These are phyloP conservation scores for Xylaria sp. DNA, from an alignment of 2,329 filamentous ascomycete species.

Conservation along the genomic window DNA sequence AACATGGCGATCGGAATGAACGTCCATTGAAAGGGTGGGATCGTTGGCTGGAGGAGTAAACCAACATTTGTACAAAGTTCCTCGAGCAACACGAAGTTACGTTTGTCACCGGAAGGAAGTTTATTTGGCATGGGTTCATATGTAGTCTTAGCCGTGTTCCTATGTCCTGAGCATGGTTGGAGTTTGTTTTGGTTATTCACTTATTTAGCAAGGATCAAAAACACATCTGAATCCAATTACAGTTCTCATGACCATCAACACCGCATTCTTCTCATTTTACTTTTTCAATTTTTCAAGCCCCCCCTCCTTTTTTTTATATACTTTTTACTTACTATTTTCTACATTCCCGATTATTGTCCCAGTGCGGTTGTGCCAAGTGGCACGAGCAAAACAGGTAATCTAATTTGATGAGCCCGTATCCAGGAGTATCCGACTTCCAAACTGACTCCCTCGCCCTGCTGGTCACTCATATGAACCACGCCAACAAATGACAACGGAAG, in stretches of 20 bases:
- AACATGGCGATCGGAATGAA: conserved; percentile 7
- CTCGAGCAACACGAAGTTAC: conserved; percentile 25
- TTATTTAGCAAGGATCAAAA: conserved; percentile 6
- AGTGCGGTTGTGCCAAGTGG: not conserved
- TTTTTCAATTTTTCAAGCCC: too few species aligned
- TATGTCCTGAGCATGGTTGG: conserved; percentile 32
- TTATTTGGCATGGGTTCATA: conserved; percentile 26
- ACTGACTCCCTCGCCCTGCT: too few species aligned
- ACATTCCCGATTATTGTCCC: not conserved
- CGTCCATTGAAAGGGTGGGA: not conserved
- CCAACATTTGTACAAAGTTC: conserved; percentile 32
- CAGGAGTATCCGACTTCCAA: too few species aligned
- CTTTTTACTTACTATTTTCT: not conserved
- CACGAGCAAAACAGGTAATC: too few species aligned
- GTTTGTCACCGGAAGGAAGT: conserved; percentile 29
- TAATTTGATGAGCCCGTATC: too few species aligned
- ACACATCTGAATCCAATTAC: conserved; percentile 14
- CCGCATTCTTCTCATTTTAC: too few species aligned
- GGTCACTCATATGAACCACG: too few species aligned
- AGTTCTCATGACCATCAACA: too few species aligned
- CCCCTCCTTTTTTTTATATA: not conserved
- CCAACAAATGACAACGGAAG: too few species aligned
- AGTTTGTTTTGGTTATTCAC: conserved; percentile 24
- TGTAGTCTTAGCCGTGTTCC: conserved; percentile 35
- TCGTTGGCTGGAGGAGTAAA: conserved; percentile 14